Conservation (phyloP, 2,329 filamentous ascomycete species). For the Verruconis gallopava region DNA sequence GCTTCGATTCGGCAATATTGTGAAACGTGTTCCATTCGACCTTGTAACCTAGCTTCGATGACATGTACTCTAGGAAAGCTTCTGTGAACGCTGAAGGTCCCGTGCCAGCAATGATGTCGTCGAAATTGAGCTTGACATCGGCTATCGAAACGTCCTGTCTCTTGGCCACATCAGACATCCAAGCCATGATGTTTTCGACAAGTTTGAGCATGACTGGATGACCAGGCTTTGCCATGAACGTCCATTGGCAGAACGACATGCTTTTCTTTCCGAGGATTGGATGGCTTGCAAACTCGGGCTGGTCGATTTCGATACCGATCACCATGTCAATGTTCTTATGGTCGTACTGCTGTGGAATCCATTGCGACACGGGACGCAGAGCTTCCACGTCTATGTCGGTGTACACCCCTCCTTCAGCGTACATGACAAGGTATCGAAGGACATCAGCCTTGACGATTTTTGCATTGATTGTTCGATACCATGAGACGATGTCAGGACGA, state of each 20-base stretch:
- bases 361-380: conserved; percentile 39
- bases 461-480: conserved; percentile 46
- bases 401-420: conserved; percentile 50
- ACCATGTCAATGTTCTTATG: conserved; percentile 55
- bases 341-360: conserved; percentile 51
- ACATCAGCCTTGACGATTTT: conserved; percentile 56
- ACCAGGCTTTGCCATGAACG: conserved; percentile 55
- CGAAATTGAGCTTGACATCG: conserved; percentile 52
- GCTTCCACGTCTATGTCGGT: conserved; percentile 48
- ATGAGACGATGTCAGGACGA: conserved; percentile 51
- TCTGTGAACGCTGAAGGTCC: conserved; percentile 57
- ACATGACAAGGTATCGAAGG: conserved; percentile 54
- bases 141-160: conserved; percentile 46
- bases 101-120: conserved; percentile 61
- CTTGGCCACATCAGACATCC: conserved; percentile 47
- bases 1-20: conserved; percentile 50
- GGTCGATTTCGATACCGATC: conserved; percentile 57
- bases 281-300: conserved; percentile 52
- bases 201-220: conserved; percentile 56
- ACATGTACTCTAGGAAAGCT: conserved; percentile 54
- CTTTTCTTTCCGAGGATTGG: conserved; percentile 55
- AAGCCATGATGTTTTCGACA: conserved; percentile 54
- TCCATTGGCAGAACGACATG: conserved; percentile 63
- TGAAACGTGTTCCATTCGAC: conserved; percentile 55
- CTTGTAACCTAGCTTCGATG: conserved; percentile 28